Percentiles rank a stretch among this genome's conserved stretches.
Evolutionary conservation across 1,284 basidiomycete genomes (phyloP).

Genomic region (Moesziomyces sp.): DNA sequence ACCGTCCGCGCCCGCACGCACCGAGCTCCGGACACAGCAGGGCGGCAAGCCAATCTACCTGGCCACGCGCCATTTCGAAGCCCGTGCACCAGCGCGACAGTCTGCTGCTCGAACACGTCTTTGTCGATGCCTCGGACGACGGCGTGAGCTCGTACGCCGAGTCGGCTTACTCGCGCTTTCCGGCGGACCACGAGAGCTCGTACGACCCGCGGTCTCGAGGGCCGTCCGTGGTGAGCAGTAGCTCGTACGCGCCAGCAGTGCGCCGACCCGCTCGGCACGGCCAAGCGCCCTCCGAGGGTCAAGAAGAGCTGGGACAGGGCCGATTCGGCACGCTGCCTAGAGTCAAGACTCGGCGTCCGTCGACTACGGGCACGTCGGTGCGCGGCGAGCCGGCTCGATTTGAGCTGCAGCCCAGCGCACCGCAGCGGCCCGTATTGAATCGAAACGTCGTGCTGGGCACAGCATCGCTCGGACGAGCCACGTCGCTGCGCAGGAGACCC

Average conservation of each 20-base stretch:
- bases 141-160: slow-evolving; percentile 1
- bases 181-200: not conserved
- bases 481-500: not conserved
- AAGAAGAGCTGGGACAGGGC: not conserved
- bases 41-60: slow-evolving; percentile 16
- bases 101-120: slow-evolving; percentile 37
- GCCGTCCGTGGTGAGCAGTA: not conserved
- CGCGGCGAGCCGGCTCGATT: slow-evolving; percentile 20
- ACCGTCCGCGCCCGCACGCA: slow-evolving; percentile 21
- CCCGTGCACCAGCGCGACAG: slow-evolving; percentile 5
- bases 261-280: not conserved
- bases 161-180: slow-evolving; percentile 2
- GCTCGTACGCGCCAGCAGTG: not conserved
- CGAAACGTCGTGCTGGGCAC: not conserved
- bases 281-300: not conserved
- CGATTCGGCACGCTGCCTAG: slow-evolving; percentile 14
- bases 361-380: slow-evolving; percentile 13
- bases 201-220: not conserved
- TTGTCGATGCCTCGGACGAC: slow-evolving; percentile 24
- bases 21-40: not conserved
- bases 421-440: not conserved
- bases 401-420: slow-evolving; percentile 1
- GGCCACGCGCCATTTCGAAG: slow-evolving; percentile 16
- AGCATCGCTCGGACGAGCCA: slow-evolving; percentile 13
- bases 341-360: slow-evolving; percentile 8